Base-by-base conservation (phyloP, 441 rosid genomes). In the Pelargonium fulgidum region DNA sequence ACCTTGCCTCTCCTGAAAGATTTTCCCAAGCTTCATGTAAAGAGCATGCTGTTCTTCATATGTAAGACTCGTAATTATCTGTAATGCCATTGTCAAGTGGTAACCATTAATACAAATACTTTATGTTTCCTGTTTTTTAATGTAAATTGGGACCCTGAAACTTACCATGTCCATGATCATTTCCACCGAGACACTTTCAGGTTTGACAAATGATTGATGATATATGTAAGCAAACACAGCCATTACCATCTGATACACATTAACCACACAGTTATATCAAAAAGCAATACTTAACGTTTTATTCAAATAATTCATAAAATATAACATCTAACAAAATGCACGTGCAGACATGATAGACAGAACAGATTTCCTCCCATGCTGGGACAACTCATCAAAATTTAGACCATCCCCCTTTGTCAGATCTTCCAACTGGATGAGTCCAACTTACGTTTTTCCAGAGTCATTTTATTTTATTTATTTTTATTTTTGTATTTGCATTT, bases 161-260 rank as follows among this genome's bases (percentile, higher is more conserved):
- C 17, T 70, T 84, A 89, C 98, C 97, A 79, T 89, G 66, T 87
- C 87, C 75, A 90, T 76, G 69, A 90, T 82, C 80, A 79, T 85
- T 75, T 90, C 98, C n/a, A 85, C 83, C 0, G 90, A 73, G 64
- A 79, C 75, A 79, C 70, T 81, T 71, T 80, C 82, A 24, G 88
- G 77, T 70, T 78, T 81, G 22, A 90, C 75, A 73, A 92, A 92
- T 2, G 96, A 89, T 76, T 92, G 96, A 73, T 87, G 92, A 74
- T 87, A 92, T 73, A 92, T 87, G 74, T 86, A 92, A 36, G 96
- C 93, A 76, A 90, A 92, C 42, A 90, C 98, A 1, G 98, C 98
- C 96, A 92, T 92, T 80, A 90, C 90, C 98, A 92, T 92, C 98
- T 92, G 62, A 19, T 20, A 83, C 17, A 7, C 24, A 69, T 47